Percentiles rank a stretch among this genome's conserved stretches.
Conservation (phyloP, 495 filamentous ascomycete species). For the Penicillium flavigenum region DNA sequence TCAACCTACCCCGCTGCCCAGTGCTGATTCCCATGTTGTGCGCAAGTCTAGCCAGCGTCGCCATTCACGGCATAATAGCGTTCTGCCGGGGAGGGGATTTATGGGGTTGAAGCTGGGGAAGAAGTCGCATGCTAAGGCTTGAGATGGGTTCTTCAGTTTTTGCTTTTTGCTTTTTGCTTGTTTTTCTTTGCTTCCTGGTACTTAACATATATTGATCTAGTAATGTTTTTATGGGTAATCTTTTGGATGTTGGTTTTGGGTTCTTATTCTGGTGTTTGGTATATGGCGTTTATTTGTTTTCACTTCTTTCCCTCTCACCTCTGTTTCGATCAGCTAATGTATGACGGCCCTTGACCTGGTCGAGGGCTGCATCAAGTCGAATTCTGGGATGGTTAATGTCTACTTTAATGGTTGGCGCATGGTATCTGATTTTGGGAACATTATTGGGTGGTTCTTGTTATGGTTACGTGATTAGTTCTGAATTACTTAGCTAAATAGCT, state of each 20-base stretch:
- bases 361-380: neutral
- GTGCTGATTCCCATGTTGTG: slow-evolving; percentile 11
- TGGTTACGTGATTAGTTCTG: neutral
- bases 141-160: slow-evolving; percentile 12
- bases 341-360: neutral
- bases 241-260: neutral
- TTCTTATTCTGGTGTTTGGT: neutral
- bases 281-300: slow-evolving; percentile 5
- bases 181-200: neutral
- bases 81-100: slow-evolving; percentile 31
- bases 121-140: slow-evolving; percentile 29
- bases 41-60: slow-evolving; percentile 25
- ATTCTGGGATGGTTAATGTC: slow-evolving; percentile 2
- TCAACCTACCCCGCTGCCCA: neutral
- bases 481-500: neutral
- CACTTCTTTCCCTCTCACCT: slow-evolving; percentile 3
- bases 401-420: neutral
- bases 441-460: neutral
- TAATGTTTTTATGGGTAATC: slow-evolving; percentile 10
- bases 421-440: neutral
- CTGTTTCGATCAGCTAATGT: neutral
- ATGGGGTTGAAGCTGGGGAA: slow-evolving; percentile 41
- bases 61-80: slow-evolving; percentile 24
- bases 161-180: slow-evolving; percentile 8
- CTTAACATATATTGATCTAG: neutral